Evolutionary conservation across 768 basidiomycete species (phyloP).

Genomic region (Panellus pusillus): DNA sequence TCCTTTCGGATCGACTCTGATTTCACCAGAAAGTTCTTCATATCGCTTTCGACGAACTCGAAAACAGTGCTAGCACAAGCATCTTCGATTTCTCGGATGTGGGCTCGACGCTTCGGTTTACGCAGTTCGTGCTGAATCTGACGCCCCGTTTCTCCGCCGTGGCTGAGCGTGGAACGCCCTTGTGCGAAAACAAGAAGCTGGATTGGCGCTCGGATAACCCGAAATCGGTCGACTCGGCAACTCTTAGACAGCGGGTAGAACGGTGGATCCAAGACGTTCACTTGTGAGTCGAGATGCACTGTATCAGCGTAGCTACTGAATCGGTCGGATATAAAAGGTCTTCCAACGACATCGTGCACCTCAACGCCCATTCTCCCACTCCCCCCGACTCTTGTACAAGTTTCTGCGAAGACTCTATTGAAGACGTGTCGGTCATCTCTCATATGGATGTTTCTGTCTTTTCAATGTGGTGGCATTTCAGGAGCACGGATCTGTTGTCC

Average conservation of each 20-base stretch:
- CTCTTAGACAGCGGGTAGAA: not conserved
- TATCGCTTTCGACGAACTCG: not conserved
- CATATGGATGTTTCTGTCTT: too few relatives aligned
- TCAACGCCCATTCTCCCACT: too few relatives aligned
- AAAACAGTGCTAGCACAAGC: not conserved
- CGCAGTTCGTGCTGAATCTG: slow-evolving; percentile 2
- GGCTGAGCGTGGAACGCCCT: not conserved
- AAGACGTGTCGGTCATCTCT: too few relatives aligned
- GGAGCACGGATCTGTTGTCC: too few relatives aligned
- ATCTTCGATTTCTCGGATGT: not conserved
- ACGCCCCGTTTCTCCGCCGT: not conserved
- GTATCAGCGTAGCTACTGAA: not conserved
- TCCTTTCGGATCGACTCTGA: not conserved
- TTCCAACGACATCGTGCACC: not conserved
- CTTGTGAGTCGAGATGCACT: not conserved
- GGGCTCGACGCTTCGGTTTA: not conserved
- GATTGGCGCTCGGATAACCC: slow-evolving; percentile 11
- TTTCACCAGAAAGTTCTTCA: not conserved
- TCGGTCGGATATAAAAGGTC: not conserved
- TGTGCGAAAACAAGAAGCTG: slow-evolving; percentile 5
- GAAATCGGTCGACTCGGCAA: not conserved
- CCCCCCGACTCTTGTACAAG: too few relatives aligned
- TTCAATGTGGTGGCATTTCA: too few relatives aligned
- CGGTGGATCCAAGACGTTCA: slow-evolving; percentile 4
- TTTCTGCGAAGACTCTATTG: too few relatives aligned